These are phyloP conservation scores for Tetrapisispora phaffii DNA, from an alignment of 805 yeast genomes.

Conservation along the genomic window DNA sequence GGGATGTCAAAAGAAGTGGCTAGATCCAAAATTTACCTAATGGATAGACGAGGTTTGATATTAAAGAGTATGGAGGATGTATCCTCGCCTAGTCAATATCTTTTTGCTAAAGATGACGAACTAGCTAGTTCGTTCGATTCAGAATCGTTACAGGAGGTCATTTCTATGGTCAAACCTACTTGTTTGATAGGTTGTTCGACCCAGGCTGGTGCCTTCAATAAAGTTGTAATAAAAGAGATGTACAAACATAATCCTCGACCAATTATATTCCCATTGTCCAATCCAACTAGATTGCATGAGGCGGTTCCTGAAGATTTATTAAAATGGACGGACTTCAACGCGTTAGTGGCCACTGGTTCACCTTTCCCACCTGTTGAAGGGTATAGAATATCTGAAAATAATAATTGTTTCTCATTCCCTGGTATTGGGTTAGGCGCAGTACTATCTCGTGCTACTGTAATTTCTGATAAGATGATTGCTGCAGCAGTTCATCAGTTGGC, in stretches of 20 bases:
- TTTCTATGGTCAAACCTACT: conserved; percentile 70
- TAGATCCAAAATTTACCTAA: conserved; percentile 56
- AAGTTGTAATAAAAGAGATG: conserved; percentile 79
- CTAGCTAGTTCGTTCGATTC: conserved; percentile 72
- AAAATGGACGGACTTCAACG: conserved; percentile 86
- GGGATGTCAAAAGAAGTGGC: conserved; percentile 74
- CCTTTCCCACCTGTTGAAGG: conserved; percentile 95
- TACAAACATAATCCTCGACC: conserved; percentile 79
- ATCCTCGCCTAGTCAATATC: conserved; percentile 54
- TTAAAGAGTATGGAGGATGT: conserved; percentile 45
- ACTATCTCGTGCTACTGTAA: conserved; percentile 69
- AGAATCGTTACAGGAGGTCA: conserved; percentile 55
- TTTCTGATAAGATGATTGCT: conserved; percentile 84
- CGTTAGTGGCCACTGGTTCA: conserved; percentile 95
- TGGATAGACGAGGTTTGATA: conserved; percentile 82
- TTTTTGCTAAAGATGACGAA: conserved; percentile 67
- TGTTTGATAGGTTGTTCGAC: conserved; percentile 93
- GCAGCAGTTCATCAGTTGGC: conserved; percentile 95
- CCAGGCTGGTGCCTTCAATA: conserved; percentile 89
- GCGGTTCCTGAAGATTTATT: conserved; percentile 86
- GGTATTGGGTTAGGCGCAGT: conserved; percentile 97
- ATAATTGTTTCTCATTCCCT: conserved; percentile 95
- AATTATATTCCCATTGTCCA: conserved; percentile 88
- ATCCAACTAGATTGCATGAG: conserved; percentile 92
- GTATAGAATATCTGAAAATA: conserved; percentile 82